Percentiles rank a stretch among this genome's conserved stretches.
Evolutionary conservation across 176 grass and related monocot species (phyloP).

Genomic region (Alopecurus myosuroides): DNA sequence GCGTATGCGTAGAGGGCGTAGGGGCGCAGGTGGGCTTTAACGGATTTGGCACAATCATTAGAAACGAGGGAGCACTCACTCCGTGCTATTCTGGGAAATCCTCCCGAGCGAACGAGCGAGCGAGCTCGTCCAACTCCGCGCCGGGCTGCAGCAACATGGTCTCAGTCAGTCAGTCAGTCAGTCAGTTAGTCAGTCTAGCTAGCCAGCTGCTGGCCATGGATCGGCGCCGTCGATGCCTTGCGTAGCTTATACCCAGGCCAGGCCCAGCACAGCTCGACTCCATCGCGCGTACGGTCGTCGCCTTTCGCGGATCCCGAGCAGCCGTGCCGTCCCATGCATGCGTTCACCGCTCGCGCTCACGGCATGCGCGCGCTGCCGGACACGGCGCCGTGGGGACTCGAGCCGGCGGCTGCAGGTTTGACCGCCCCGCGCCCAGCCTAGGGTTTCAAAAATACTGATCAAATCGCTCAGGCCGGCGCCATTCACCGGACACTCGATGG

Average conservation of each 20-base stretch:
- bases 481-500: not conserved
- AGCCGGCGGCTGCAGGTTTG: not conserved
- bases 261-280: no score
- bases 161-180: not conserved
- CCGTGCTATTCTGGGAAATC: conserved; percentile 48
- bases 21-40: conserved; percentile 29
- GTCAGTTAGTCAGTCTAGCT: not conserved
- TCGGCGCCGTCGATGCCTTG: not conserved
- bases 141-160: not conserved
- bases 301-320: conserved; percentile 44
- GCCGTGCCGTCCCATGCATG: not conserved
- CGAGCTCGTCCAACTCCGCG: not conserved
- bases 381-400: conserved; percentile 30
- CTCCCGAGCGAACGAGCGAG: not conserved
- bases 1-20: conserved; percentile 12
- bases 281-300: not conserved
- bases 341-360: not conserved
- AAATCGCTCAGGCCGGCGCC: not conserved
- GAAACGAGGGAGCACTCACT: conserved; percentile 50
- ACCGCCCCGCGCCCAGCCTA: not conserved
- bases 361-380: conserved; percentile 20
- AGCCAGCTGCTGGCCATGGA: not conserved
- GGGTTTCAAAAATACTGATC: not conserved
- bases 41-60: conserved; percentile 86
- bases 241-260: not conserved